Evolutionary conservation across 331 rosid genomes (phyloP).

Genomic region (Malus hybrid): DNA sequence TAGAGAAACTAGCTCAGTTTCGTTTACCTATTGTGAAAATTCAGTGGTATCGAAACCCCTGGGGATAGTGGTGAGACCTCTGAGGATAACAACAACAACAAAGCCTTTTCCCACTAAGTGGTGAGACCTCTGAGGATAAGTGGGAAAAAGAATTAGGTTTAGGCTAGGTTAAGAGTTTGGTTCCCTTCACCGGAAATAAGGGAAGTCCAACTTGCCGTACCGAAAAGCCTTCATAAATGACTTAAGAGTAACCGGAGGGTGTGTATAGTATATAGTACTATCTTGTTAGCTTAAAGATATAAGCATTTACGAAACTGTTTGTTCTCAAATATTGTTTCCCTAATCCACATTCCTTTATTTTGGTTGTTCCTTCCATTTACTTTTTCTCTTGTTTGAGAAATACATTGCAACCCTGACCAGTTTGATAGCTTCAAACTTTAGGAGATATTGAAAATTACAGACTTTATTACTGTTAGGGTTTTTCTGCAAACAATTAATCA

Average conservation of each 20-base stretch:
- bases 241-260: neutral
- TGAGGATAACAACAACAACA: too few relatives aligned
- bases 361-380: neutral
- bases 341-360: neutral
- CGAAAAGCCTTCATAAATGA: neutral
- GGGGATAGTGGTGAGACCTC: neutral
- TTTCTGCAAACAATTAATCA: neutral
- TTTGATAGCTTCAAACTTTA: slow-evolving; percentile 11
- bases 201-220: neutral
- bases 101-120: too few relatives aligned
- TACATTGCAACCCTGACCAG: neutral
- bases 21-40: neutral
- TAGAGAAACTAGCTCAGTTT: neutral
- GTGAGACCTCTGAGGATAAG: neutral
- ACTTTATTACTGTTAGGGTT: neutral
- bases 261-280: neutral
- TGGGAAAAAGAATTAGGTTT: neutral
- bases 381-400: neutral
- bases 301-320: neutral
- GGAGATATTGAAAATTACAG: neutral
- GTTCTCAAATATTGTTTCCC: neutral
- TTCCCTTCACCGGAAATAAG: neutral
- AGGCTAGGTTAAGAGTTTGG: neutral
- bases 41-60: neutral
- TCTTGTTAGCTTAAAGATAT: neutral